Percentiles rank a stretch among this genome's conserved stretches.
These are phyloP conservation scores for Polytrichum commune DNA, from an alignment of 225 moss, liverwort and hornwort genomes.

Conservation along the genomic window DNA sequence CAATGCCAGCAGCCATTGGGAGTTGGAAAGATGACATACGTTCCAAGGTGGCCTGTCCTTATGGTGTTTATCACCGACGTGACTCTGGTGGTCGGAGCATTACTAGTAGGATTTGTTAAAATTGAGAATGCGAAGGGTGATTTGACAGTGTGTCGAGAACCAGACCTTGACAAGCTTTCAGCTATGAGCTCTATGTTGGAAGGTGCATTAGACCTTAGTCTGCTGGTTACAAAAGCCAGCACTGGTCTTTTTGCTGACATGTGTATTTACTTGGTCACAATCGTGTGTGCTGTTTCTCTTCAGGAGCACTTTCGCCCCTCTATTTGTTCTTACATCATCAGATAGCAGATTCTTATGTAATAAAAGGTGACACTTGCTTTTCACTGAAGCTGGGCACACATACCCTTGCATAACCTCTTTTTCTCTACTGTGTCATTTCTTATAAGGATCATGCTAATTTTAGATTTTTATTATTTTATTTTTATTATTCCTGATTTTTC, in stretches of 20 bases:
- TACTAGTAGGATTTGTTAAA: constrained; percentile 43
- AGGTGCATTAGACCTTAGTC: constrained; percentile 39
- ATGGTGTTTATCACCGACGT: constrained; percentile 57
- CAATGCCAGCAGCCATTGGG: constrained; percentile 28
- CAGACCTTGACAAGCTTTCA: constrained; percentile 30
- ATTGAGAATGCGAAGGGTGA: constrained; percentile 26
- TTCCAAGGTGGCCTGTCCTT: constrained; percentile 64
- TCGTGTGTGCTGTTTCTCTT: constrained; percentile 43
- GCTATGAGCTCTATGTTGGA: constrained; percentile 46
- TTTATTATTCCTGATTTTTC: no score
- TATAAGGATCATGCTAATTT: no score
- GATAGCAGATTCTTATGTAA: constrained; percentile 14
- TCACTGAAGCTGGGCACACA: no score
- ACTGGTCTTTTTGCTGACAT: constrained; percentile 38
- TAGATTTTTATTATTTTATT: no score
- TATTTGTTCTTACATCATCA: constrained; percentile 35
- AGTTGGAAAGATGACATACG: constrained; percentile 31
- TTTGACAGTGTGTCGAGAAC: constrained; percentile 24
- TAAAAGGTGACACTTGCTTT: background rate
- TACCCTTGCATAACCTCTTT: no score
- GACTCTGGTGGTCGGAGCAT: constrained; percentile 51
- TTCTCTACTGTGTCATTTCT: no score
- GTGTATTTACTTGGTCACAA: constrained; percentile 43
- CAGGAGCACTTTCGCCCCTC: constrained; percentile 25
- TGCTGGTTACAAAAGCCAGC: constrained; percentile 35